A percentile compares a stretch with the other conserved stretches of the same genome.
phyloP scores from a whole-genome alignment of 2,329 filamentous ascomycete species.

The Dothideomycetes sp. region DNA sequence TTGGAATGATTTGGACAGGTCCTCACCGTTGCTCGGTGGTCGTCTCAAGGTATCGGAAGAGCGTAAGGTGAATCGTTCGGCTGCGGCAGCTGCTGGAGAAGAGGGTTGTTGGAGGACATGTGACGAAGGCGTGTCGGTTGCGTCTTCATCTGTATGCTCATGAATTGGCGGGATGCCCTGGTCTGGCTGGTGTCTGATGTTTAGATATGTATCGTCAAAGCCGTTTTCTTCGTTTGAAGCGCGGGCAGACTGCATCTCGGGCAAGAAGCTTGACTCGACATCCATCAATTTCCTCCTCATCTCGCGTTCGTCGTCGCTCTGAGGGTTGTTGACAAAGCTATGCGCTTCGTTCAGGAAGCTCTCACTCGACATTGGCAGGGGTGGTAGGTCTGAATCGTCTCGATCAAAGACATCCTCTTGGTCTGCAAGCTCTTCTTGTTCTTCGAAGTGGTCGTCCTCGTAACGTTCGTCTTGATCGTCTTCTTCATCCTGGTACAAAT shows the following conservation, averaged over 20 bases:
- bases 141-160: constrained; percentile 22
- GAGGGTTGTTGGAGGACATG: constrained; percentile 24
- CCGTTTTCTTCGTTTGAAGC: constrained; percentile 29
- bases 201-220: constrained; percentile 38
- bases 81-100: constrained; percentile 35
- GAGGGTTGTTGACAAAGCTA: constrained; percentile 29
- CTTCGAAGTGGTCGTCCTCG: neutral
- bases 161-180: constrained; percentile 12
- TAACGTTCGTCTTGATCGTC: neutral
- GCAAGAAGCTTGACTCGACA: constrained; percentile 55
- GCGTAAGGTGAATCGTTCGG: constrained; percentile 20
- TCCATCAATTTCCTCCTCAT: constrained; percentile 53
- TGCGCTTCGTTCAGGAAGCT: constrained; percentile 24
- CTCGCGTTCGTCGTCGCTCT: constrained; percentile 45
- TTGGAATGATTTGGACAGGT: constrained; percentile 5
- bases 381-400: constrained; percentile 27
- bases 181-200: constrained; percentile 18
- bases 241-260: constrained; percentile 33
- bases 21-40: constrained; percentile 1
- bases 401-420: constrained; percentile 32
- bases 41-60: neutral
- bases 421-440: constrained; percentile 30
- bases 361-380: constrained; percentile 11
- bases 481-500: neutral
- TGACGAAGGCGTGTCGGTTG: constrained; percentile 14